These are phyloP conservation scores for Colletotrichum coccodes DNA, from an alignment of 2,329 filamentous ascomycete genomes.

Conservation along the genomic window DNA sequence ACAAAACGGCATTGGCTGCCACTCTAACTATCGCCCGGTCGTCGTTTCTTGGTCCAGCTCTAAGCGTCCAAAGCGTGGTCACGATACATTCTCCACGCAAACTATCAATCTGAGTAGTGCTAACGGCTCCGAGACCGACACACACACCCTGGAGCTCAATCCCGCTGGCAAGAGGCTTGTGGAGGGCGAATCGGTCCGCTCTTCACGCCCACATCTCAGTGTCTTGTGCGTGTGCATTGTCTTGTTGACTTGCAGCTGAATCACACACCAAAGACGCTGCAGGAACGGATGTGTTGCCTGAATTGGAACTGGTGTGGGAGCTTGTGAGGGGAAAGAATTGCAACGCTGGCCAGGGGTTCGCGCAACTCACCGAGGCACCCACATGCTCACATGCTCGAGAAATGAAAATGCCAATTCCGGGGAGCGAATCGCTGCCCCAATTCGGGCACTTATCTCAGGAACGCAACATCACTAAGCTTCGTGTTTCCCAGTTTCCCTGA, in stretches of 20 bases:
- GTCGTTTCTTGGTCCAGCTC: not conserved
- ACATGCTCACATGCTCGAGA: slow-evolving; percentile 26
- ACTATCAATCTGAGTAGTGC: not conserved
- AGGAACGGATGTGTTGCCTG: slow-evolving; percentile 18
- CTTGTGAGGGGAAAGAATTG: slow-evolving; percentile 1
- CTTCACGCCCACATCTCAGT: not conserved
- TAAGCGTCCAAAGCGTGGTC: not conserved
- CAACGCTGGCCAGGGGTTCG: not conserved
- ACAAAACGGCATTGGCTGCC: not conserved
- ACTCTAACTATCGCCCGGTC: no score
- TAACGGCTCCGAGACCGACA: not conserved
- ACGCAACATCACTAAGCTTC: not conserved
- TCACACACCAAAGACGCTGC: slow-evolving; percentile 14
- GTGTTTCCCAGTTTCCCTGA: not conserved
- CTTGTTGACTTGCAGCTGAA: not conserved
- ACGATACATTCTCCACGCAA: slow-evolving; percentile 1
- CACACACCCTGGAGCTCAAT: not conserved
- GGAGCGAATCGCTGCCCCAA: not conserved
- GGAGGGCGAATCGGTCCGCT: not conserved
- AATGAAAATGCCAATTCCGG: not conserved
- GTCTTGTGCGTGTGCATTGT: not conserved
- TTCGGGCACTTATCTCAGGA: not conserved
- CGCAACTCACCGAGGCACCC: slow-evolving; percentile 22
- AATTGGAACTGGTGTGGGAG: slow-evolving; percentile 6
- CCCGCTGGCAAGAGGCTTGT: not conserved